Evolutionary conservation across 73 alveolate species (phyloP).

Genomic region (Stentor coeruleus): DNA sequence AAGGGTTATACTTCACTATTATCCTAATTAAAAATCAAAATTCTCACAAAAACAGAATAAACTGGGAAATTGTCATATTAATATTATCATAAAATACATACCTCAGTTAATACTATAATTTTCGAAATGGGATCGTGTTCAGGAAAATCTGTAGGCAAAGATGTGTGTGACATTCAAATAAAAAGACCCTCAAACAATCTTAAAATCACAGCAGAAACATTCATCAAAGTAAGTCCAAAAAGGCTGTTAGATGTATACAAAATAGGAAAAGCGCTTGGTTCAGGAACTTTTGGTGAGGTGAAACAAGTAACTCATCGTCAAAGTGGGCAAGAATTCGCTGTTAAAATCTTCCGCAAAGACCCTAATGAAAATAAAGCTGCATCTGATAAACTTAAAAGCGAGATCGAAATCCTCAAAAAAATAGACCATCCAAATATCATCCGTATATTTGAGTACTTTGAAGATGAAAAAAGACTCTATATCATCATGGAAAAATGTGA

Average conservation of each 20-base stretch:
- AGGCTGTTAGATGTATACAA: neutral
- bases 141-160: no score
- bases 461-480: conserved; percentile 1
- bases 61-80: no score
- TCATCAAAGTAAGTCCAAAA: no score
- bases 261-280: neutral
- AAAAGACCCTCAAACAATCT: no score
- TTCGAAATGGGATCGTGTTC: no score
- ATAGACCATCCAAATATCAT: conserved; percentile 20
- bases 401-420: conserved; percentile 10
- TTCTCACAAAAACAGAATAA: no score
- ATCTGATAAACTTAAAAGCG: neutral
- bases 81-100: no score
- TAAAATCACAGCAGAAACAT: no score
- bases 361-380: neutral
- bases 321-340: conserved; percentile 39
- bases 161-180: no score
- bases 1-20: no score
- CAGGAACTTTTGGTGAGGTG: conserved; percentile 45
- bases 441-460: conserved; percentile 1
- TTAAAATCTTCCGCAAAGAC: conserved; percentile 30
- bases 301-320: neutral
- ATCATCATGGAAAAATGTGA: neutral
- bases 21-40: no score
- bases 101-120: no score